Evolutionary conservation across 495 filamentous ascomycete genomes (phyloP).

Genomic region (Penicillium lividum): DNA sequence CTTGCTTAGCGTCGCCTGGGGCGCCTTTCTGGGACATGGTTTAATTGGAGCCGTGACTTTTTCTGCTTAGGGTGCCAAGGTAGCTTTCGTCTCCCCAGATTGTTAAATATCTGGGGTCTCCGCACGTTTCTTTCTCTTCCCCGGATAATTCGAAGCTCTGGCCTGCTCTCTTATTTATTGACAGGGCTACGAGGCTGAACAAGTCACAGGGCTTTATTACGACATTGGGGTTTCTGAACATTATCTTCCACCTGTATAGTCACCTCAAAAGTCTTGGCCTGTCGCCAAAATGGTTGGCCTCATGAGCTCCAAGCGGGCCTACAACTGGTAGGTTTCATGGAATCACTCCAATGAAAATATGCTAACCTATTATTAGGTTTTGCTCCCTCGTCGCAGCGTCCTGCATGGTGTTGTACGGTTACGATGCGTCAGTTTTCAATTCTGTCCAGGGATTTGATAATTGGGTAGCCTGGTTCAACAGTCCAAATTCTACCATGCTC

Average conservation of each 20-base stretch:
- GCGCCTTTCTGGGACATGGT: conserved; percentile 12
- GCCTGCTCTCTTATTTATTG: conserved; percentile 1
- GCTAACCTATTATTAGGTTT: conserved; percentile 44
- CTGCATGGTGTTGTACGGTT: conserved; percentile 69
- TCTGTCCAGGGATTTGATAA: conserved; percentile 60
- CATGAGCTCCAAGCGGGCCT: conserved; percentile 37
- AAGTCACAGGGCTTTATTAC: not conserved
- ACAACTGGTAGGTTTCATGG: conserved; percentile 34
- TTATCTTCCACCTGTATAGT: not conserved
- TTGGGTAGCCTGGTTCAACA: conserved; percentile 60
- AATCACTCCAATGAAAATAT: not conserved
- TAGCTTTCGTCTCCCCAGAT: conserved; percentile 4
- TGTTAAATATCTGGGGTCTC: conserved; percentile 25
- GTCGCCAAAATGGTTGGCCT: conserved; percentile 17
- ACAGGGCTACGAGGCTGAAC: conserved; percentile 5
- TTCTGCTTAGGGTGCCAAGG: conserved; percentile 17
- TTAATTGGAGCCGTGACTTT: conserved; percentile 18
- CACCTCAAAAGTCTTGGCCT: not conserved
- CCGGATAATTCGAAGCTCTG: conserved; percentile 5
- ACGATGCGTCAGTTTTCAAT: conserved; percentile 67
- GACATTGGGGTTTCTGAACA: not conserved
- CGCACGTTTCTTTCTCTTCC: conserved; percentile 10
- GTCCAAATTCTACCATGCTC: conserved; percentile 51
- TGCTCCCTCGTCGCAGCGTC: conserved; percentile 61
- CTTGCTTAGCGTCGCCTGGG: conserved; percentile 26